Percentiles rank a stretch among this genome's conserved stretches.
Conservation (phyloP, 306 rosid genomes). For the Quercus bicolor region DNA sequence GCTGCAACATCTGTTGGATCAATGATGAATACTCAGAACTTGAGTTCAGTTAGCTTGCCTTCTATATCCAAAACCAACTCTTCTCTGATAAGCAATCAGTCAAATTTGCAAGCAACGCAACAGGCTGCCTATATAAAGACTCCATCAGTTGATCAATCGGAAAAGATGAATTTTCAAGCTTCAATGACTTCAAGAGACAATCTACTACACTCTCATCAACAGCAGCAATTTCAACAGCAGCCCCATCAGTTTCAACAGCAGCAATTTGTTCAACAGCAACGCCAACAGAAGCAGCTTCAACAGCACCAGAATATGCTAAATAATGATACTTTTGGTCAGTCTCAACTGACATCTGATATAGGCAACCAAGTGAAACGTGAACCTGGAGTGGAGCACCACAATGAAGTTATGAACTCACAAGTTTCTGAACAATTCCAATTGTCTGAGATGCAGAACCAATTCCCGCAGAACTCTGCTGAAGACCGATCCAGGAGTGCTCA, state of each 20-base stretch:
- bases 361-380: conserved; percentile 65
- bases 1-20: conserved; percentile 67
- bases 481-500: conserved; percentile 54
- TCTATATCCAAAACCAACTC: conserved; percentile 59
- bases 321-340: conserved; percentile 56
- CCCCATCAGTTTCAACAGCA: conserved; percentile 71
- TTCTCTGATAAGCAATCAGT: conserved; percentile 48
- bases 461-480: conserved; percentile 61
- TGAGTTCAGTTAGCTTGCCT: conserved; percentile 54
- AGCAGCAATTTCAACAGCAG: conserved; percentile 59
- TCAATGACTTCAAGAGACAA: conserved; percentile 59
- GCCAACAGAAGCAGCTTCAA: conserved; percentile 59
- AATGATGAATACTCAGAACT: conserved; percentile 65
- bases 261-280: conserved; percentile 58
- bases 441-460: conserved; percentile 72
- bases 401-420: conserved; percentile 54
- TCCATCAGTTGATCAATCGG: conserved; percentile 56
- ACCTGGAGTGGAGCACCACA: conserved; percentile 58
- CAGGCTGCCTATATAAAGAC: conserved; percentile 64
- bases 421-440: conserved; percentile 58
- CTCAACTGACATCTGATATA: conserved; percentile 54
- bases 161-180: conserved; percentile 73
- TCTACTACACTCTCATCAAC: conserved; percentile 57
- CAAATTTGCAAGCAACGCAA: conserved; percentile 60
- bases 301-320: conserved; percentile 57